A percentile compares a stretch with the other conserved stretches of the same genome.
Conservation (phyloP, 2,329 filamentous ascomycete genomes). For the Curvularia sp. region DNA sequence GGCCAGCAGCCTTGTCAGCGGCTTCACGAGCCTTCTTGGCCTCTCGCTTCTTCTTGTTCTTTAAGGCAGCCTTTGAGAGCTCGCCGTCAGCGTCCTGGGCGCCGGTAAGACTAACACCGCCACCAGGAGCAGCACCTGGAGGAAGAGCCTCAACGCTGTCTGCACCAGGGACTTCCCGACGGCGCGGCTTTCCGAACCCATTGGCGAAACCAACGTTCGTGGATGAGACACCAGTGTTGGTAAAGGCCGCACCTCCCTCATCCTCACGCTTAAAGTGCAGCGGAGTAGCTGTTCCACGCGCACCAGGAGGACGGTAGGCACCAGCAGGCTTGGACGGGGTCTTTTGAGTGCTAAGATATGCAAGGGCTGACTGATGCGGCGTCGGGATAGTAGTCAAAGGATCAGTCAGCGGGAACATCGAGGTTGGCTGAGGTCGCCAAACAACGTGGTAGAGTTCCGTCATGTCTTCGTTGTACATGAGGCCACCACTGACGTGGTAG, state of each 20-base stretch:
- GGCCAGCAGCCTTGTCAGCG: constrained; percentile 60
- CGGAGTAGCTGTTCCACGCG: constrained; percentile 85
- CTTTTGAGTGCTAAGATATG: constrained; percentile 86
- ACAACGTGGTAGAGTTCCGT: constrained; percentile 86
- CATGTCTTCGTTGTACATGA: constrained; percentile 98
- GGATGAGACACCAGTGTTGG: constrained; percentile 79
- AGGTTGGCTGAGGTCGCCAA: constrained; percentile 79
- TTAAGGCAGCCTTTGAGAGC: constrained; percentile 82
- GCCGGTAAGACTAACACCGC: constrained; percentile 69
- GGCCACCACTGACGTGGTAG: constrained; percentile 85
- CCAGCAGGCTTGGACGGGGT: constrained; percentile 96
- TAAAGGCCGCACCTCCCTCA: constrained; percentile 88
- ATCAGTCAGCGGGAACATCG: constrained; percentile 69
- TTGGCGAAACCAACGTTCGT: constrained; percentile 65
- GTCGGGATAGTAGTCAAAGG: constrained; percentile 76
- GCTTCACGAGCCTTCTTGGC: constrained; percentile 89
- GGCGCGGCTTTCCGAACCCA: constrained; percentile 77
- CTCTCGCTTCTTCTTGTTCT: constrained; percentile 98
- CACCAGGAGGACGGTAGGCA: constrained; percentile 93
- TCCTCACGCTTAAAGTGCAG: constrained; percentile 97
- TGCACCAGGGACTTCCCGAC: constrained; percentile 85
- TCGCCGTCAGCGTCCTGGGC: constrained; percentile 73
- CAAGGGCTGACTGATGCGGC: constrained; percentile 81
- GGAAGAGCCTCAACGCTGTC: constrained; percentile 71
- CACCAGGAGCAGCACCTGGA: constrained; percentile 73